These are phyloP conservation scores for Blastomyces percursus DNA, from an alignment of 2,329 filamentous ascomycete species.

Conservation along the genomic window DNA sequence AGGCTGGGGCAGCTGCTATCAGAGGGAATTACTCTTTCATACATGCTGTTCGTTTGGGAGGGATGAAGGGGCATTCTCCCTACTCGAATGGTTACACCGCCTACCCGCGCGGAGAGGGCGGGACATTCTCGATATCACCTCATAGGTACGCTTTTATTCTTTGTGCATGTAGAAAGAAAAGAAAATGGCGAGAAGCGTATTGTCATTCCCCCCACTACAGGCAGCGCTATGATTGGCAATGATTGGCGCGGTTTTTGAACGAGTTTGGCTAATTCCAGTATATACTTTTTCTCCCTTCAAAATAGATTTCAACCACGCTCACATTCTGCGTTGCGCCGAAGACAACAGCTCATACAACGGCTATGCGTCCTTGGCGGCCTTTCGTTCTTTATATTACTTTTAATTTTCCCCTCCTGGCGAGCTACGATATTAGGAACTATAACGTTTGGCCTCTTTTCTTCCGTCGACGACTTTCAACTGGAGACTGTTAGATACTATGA, in stretches of 20 bases:
- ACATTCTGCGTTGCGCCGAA: slow-evolving; percentile 59
- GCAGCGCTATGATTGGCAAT: neutral
- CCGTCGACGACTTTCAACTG: slow-evolving; percentile 61
- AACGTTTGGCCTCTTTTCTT: slow-evolving; percentile 60
- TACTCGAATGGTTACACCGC: slow-evolving; percentile 64
- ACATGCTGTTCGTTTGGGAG: slow-evolving; percentile 32
- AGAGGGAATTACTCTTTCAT: slow-evolving; percentile 6
- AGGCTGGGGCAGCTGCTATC: neutral
- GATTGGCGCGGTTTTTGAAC: neutral
- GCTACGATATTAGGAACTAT: slow-evolving; percentile 49
- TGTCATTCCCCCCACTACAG: neutral
- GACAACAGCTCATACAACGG: slow-evolving; percentile 61
- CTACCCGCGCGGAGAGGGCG: slow-evolving; percentile 58
- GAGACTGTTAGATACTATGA: slow-evolving; percentile 98
- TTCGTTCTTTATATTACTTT: slow-evolving; percentile 52
- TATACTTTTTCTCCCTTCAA: neutral
- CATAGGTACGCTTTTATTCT: slow-evolving; percentile 54
- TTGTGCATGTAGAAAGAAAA: neutral
- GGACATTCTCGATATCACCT: slow-evolving; percentile 74
- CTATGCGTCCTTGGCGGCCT: slow-evolving; percentile 48
- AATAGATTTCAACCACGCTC: slow-evolving; percentile 73
- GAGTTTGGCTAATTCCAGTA: neutral
- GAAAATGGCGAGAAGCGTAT: neutral
- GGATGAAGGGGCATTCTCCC: slow-evolving; percentile 80
- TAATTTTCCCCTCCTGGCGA: slow-evolving; percentile 65